Evolutionary conservation across 768 basidiomycete genomes (phyloP), one percentile per base, ranked within the genome.

Genomic region (Harrya chromipes): DNA sequence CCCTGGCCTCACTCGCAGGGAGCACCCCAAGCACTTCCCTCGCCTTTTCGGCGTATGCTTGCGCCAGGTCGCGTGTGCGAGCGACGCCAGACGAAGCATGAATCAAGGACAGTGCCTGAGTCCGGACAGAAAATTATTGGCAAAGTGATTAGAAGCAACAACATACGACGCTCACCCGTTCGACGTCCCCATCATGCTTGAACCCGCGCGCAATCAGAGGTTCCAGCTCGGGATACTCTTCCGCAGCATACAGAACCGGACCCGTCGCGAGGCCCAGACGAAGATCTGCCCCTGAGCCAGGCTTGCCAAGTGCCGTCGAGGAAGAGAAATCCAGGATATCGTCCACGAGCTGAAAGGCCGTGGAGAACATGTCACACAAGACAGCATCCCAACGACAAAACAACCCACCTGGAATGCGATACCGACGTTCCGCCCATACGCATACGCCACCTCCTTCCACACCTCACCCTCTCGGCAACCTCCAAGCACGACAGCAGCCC

Each of bases 271-370:
- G 76, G 0, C 91, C 90, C 0, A 93, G 72, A 47, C 84, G 81
- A 14, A 93, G 75, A 65, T 94, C 92, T 2, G 91, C 87, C 16
- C 89, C 90, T 16, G 63, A 47, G 0, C 85, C 84, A 0, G 97
- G 97, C 72, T 98, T 98, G 31, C 95, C 95, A 12, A 98, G 80
- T 0, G 85, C 67, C 0, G 72, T 72, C 11, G 85, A 85, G 1
- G 87, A 82, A 42, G 94, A 88, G 63, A 92, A 98, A 71, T 98
- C 97, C 4, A 99, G 74, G 31, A 94, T 80, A 63, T 99, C 97
- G 65, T 99, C 97, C 41, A 98, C 87, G 10, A 99, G 85, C 93
- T 95, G 60, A 16, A 24, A 46, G 11, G 12, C 8, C 29, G 12
- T 29, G 4, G 40, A 33, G 33, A 16, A 33, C 40, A 19, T 40